Percentiles rank a stretch among this genome's conserved stretches.
phyloP scores from a whole-genome alignment of 2,329 filamentous ascomycete species.

The Ascocoryne sarcoides region DNA sequence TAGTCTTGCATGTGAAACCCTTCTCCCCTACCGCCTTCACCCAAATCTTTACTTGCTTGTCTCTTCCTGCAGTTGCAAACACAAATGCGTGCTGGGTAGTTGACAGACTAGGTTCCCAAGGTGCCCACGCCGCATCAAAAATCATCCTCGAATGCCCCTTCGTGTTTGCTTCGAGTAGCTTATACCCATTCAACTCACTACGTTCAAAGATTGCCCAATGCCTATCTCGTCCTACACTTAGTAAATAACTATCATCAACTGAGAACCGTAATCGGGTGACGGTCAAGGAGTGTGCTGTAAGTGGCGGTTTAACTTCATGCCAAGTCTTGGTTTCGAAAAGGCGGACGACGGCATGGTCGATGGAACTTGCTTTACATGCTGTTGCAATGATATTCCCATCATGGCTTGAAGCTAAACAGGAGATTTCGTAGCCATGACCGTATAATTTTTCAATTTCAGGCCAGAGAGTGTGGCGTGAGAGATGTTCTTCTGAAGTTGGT shows the following conservation, averaged over 20 bases:
- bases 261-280: slow-evolving; percentile 79
- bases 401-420: slow-evolving; percentile 69
- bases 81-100: no score
- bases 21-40: slow-evolving; percentile 8
- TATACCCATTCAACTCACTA: slow-evolving; percentile 40
- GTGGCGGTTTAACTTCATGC: slow-evolving; percentile 76
- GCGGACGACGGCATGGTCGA: slow-evolving; percentile 90
- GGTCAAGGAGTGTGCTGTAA: slow-evolving; percentile 80
- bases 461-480: slow-evolving; percentile 87
- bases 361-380: slow-evolving; percentile 83
- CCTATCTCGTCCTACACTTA: slow-evolving; percentile 85
- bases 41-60: slow-evolving; percentile 79
- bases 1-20: slow-evolving; percentile 33
- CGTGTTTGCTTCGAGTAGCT: slow-evolving; percentile 54
- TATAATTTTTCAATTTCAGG: slow-evolving; percentile 95
- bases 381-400: slow-evolving; percentile 74
- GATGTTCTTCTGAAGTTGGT: slow-evolving; percentile 81
- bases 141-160: slow-evolving; percentile 94
- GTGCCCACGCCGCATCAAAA: no score
- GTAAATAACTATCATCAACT: slow-evolving; percentile 58
- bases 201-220: slow-evolving; percentile 80
- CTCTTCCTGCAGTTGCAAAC: slow-evolving; percentile 85
- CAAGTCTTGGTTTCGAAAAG: slow-evolving; percentile 81
- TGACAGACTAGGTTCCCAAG: no score
- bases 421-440: slow-evolving; percentile 95